These are phyloP conservation scores for Xylariales sp. DNA, from an alignment of 2,329 filamentous ascomycete genomes.

Conservation along the genomic window DNA sequence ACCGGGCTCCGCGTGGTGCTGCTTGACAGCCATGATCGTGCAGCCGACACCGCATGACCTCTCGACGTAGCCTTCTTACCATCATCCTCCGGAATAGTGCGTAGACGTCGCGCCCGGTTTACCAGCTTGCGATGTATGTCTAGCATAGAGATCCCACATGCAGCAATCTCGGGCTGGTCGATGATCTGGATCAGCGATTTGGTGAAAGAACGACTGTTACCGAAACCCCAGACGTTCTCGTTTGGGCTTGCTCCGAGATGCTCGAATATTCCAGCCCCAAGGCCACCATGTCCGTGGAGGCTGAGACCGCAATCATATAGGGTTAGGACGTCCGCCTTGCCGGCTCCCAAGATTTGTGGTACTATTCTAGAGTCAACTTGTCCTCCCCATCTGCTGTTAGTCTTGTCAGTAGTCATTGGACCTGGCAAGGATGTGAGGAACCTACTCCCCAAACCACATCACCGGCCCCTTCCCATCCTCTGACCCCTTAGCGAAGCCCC, in stretches of 20 bases:
- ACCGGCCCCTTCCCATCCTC: neutral
- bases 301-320: slow-evolving; percentile 6
- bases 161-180: neutral
- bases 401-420: neutral
- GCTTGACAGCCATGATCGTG: neutral
- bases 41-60: neutral
- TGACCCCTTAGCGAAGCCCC: neutral
- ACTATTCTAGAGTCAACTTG: slow-evolving; percentile 6
- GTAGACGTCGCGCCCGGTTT: neutral
- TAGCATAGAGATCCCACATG: slow-evolving; percentile 4
- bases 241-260: slow-evolving; percentile 3
- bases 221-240: neutral
- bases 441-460: slow-evolving; percentile 9
- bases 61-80: neutral
- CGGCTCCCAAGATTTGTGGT: slow-evolving; percentile 2
- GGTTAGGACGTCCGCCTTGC: slow-evolving; percentile 7
- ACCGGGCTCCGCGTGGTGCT: slow-evolving; percentile 1
- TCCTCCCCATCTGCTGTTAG: neutral
- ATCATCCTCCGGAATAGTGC: neutral
- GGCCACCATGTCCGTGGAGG: neutral
- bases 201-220: slow-evolving; percentile 7
- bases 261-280: slow-evolving; percentile 1
- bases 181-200: slow-evolving; percentile 7
- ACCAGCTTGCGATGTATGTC: slow-evolving; percentile 8
- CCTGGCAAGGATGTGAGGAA: neutral